Evolutionary conservation across 2,329 filamentous ascomycete genomes (phyloP), one percentile per base, ranked within the genome.

Genomic region (Anisogramma anomala): DNA sequence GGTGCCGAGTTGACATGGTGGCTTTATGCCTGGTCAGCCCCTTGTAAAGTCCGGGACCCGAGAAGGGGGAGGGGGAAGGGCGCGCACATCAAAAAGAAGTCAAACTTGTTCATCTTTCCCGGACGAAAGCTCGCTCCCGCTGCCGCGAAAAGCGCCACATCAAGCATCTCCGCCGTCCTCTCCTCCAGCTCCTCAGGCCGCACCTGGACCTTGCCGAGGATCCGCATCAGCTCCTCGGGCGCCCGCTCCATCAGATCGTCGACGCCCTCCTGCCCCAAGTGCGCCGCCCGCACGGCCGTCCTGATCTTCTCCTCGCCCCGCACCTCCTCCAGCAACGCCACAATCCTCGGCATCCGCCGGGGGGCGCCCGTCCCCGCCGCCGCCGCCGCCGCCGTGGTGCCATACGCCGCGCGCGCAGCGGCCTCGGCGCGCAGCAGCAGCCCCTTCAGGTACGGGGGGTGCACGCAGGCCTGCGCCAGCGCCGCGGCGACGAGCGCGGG

Each of bases 401-500:
- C 36, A 46, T 52, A 52, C 19, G 30, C 39, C 15, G 43, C 49
- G 5, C 60, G 56, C 0, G 68, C 67, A 1, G 59, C 60, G 36
- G 64, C 55, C 50, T 83, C 78, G 6, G 71, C 63, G 0, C 57
- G 59, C 1, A 67, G 47, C 20, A 91, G 65, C 46, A 79, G 73
- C 0, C 58, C 49, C 1, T 60, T 63, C 2, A 82, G 65, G 58
- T 71, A 71, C 32, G 69, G 61, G 6, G 68, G 62, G 54, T 93
- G 84, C 2, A 86, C 74, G 6, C 81, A 76, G 1, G 82, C 69
- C 62, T 93, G 80, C 1, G 87, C 84, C 14, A 94, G 72, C 1
- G 67, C 86, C 61, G 89, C 76, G 5, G 86, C 84, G 20, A 94
- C 69, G 45, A 94, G 77, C 27, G 82, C 82, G 2, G 84, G 84